Percentiles rank a stretch among this genome's conserved stretches.
phyloP scores from a whole-genome alignment of 441 rosid species.

The Syzygium syzygioides region DNA sequence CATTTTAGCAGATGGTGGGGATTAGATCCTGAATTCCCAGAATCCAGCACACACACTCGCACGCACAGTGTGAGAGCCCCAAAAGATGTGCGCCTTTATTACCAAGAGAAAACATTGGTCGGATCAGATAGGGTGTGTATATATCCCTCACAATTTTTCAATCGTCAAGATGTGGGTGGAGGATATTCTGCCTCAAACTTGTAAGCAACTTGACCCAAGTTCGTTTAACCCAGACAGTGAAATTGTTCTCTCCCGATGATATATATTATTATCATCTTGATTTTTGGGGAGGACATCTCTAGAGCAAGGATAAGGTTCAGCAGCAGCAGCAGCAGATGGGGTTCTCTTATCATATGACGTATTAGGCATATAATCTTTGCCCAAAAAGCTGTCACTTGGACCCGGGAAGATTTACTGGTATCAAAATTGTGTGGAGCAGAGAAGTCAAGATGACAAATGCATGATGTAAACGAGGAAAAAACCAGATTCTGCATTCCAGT shows the following conservation, averaged over 20 bases:
- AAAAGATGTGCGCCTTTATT: background rate
- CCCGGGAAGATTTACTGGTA: background rate
- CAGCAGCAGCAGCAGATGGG: background rate
- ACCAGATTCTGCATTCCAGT: background rate
- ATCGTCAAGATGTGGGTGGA: background rate
- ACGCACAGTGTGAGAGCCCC: slow-evolving; percentile 23
- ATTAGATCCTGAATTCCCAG: slow-evolving; percentile 35
- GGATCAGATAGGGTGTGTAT: background rate
- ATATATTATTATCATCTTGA: background rate
- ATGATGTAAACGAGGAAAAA: background rate
- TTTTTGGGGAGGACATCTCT: background rate
- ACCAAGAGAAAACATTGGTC: background rate
- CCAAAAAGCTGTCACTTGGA: background rate
- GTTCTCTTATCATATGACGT: background rate
- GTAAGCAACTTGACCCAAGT: background rate
- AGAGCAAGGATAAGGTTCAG: background rate
- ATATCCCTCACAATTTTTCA: background rate
- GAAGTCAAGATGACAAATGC: background rate
- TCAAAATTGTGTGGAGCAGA: background rate
- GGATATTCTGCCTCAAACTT: background rate
- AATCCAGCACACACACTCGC: slow-evolving; percentile 19
- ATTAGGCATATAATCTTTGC: background rate
- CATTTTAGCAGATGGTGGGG: slow-evolving; percentile 33
- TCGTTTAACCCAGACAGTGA: background rate
- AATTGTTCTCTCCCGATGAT: background rate